Evolutionary conservation across 805 yeast genomes (phyloP).

Genomic region (Yarrowia porcina): DNA sequence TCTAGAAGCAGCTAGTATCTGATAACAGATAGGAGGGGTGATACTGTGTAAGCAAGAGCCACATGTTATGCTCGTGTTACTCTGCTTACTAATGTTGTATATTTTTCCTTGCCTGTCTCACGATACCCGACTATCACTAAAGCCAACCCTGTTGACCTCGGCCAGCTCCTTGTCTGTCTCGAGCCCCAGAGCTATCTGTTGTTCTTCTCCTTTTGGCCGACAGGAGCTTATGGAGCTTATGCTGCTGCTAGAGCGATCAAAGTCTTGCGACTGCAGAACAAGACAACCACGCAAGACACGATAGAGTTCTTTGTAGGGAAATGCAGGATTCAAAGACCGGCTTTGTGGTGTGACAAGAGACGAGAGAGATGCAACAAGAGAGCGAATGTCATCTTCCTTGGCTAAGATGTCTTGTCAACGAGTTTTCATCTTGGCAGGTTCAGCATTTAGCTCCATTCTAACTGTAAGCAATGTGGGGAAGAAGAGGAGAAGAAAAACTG

Average conservation of each 20-base stretch:
- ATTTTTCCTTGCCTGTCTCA: neutral
- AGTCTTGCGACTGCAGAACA: neutral
- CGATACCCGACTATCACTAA: neutral
- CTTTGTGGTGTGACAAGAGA: neutral
- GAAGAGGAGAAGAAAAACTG: neutral
- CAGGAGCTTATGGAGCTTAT: neutral
- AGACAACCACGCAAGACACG: neutral
- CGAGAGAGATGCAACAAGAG: too few species aligned
- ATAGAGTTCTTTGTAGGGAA: neutral
- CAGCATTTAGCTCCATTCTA: too few species aligned
- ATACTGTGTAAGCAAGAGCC: too few species aligned
- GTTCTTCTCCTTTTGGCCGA: conserved; percentile 1
- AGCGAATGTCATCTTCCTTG: too few species aligned
- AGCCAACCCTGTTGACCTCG: conserved; percentile 19
- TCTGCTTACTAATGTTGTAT: neutral
- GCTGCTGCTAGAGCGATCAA: neutral
- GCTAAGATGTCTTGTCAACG: too few species aligned
- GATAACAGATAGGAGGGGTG: too few species aligned
- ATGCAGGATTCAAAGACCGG: neutral
- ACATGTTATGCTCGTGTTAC: too few species aligned
- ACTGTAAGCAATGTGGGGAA: neutral
- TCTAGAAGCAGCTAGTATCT: neutral
- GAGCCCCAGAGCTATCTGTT: neutral
- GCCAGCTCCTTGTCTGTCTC: neutral
- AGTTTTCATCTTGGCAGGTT: too few species aligned